A percentile compares a stretch with the other conserved stretches of the same genome.
Evolutionary conservation across 2,329 filamentous ascomycete genomes (phyloP).

Genomic region (Neofusicoccum sp.): DNA sequence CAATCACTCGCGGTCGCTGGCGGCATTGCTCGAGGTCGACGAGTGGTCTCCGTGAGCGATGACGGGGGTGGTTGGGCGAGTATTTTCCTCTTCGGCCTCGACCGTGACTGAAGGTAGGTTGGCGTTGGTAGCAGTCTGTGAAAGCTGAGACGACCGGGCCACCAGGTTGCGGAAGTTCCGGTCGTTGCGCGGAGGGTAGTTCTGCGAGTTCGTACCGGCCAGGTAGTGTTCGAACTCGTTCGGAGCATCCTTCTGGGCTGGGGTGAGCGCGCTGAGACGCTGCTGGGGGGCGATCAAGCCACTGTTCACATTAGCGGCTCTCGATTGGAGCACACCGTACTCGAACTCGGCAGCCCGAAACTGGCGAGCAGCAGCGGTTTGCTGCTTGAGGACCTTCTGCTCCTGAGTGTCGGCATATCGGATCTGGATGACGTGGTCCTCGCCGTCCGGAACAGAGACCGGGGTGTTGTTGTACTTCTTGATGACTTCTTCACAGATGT

Average conservation of each 20-base stretch:
- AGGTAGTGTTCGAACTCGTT: slow-evolving; percentile 42
- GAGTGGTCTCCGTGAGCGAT: slow-evolving; percentile 19
- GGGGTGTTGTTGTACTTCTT: slow-evolving; percentile 74
- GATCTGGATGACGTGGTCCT: slow-evolving; percentile 83
- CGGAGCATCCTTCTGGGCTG: slow-evolving; percentile 30
- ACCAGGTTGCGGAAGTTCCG: slow-evolving; percentile 13
- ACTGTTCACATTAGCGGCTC: slow-evolving; percentile 20
- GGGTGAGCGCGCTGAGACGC: slow-evolving; percentile 32
- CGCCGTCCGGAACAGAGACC: slow-evolving; percentile 58
- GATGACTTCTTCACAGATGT: slow-evolving; percentile 88
- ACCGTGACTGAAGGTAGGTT: slow-evolving; percentile 15
- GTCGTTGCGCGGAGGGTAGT: slow-evolving; percentile 4
- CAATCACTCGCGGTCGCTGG: slow-evolving; percentile 17
- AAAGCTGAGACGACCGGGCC: slow-evolving; percentile 15
- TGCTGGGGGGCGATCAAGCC: slow-evolving; percentile 30
- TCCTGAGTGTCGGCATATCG: slow-evolving; percentile 95
- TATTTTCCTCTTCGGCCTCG: slow-evolving; percentile 12
- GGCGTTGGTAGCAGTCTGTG: neutral
- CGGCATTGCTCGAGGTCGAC: slow-evolving; percentile 18
- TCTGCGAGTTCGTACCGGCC: slow-evolving; percentile 4
- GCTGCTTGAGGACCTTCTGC: slow-evolving; percentile 94
- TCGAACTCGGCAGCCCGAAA: slow-evolving; percentile 93
- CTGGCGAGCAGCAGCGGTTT: slow-evolving; percentile 90
- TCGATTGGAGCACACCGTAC: slow-evolving; percentile 32
- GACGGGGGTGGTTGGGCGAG: slow-evolving; percentile 17